Percentiles rank a stretch among this genome's conserved stretches.
phyloP scores from a whole-genome alignment of 73 alveolate genomes.

The Tetrahymena borealis region DNA sequence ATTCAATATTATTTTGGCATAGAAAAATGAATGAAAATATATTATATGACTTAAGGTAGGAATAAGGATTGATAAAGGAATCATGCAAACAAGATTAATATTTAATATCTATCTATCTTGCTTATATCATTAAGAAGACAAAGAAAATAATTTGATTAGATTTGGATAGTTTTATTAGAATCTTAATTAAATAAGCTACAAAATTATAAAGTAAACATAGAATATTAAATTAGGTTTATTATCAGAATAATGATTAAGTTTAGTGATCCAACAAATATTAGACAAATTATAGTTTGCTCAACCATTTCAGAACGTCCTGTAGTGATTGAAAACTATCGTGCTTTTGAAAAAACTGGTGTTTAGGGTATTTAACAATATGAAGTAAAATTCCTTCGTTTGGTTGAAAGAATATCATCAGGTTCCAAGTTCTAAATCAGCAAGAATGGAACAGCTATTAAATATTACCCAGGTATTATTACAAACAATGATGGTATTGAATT shows the following conservation, averaged over 20 bases:
- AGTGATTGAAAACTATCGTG: not conserved
- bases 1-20: not conserved
- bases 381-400: constrained; percentile 12
- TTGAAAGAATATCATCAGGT: constrained; percentile 18
- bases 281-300: constrained; percentile 36
- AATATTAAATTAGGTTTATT: constrained; percentile 1
- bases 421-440: constrained; percentile 10
- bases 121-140: too few relatives aligned
- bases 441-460: constrained; percentile 4
- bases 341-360: not conserved
- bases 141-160: not conserved
- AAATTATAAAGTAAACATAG: not conserved
- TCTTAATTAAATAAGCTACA: not conserved
- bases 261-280: constrained; percentile 15
- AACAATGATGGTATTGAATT: constrained; percentile 22
- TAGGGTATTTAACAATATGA: not conserved
- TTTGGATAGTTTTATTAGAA: not conserved
- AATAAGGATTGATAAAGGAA: too few relatives aligned
- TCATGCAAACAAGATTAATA: too few relatives aligned
- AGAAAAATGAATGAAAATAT: not conserved
- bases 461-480: constrained; percentile 62
- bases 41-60: not conserved
- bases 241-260: constrained; percentile 9
- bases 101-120: too few relatives aligned
- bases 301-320: constrained; percentile 28